A percentile compares a stretch with the other conserved stretches of the same genome.
These are phyloP conservation scores for Zoysia japonica DNA, from an alignment of 176 grass and related monocot genomes.

Conservation along the genomic window DNA sequence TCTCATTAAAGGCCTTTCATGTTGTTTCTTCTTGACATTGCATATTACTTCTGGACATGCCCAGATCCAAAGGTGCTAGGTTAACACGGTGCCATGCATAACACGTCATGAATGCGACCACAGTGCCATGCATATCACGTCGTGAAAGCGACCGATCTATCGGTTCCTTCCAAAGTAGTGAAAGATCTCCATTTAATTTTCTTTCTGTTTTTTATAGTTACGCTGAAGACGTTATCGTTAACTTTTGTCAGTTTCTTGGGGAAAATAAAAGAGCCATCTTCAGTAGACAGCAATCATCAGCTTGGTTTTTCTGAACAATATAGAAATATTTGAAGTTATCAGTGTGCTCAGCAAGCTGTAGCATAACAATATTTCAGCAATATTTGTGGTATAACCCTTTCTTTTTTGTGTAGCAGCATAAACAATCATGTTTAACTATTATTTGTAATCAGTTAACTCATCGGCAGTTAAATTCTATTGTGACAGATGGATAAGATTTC, in stretches of 20 bases:
- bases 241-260: conserved; percentile 12
- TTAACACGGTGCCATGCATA: conserved; percentile 55
- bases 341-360: background rate
- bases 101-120: background rate
- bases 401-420: background rate
- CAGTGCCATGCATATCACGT: too few relatives aligned
- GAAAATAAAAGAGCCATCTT: background rate
- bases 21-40: background rate
- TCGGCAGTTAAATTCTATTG: conserved; percentile 33
- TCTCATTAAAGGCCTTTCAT: background rate
- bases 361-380: background rate
- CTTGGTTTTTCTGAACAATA: conserved; percentile 23
- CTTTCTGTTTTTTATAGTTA: conserved; percentile 11
- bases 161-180: too few relatives aligned
- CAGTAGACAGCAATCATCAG: conserved; percentile 6
- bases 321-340: conserved; percentile 5
- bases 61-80: background rate
- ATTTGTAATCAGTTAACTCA: background rate
- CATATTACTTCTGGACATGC: background rate
- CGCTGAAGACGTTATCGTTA: conserved; percentile 3
- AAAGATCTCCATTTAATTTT: background rate
- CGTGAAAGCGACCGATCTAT: too few relatives aligned
- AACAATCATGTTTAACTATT: background rate
- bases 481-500: conserved; percentile 81
- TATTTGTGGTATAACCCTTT: background rate